Evolutionary conservation across 1,139 yeast species (phyloP).

Genomic region (Taphrina populina): DNA sequence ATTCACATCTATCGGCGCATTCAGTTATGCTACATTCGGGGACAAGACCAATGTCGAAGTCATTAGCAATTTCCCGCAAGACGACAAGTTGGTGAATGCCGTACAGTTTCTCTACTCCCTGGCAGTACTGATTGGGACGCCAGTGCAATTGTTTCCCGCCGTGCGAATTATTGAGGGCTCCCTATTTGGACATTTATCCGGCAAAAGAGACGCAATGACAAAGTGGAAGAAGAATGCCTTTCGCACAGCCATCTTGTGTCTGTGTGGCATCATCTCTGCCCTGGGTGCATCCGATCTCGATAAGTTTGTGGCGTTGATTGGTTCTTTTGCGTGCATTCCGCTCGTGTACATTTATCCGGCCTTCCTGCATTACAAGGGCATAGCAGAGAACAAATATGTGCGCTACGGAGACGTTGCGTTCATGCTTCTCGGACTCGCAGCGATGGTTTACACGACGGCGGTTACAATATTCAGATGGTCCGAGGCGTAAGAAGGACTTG

Average conservation of each 20-base stretch:
- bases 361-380: constrained; percentile 58
- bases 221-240: constrained; percentile 85
- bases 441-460: constrained; percentile 63
- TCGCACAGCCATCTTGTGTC: constrained; percentile 61
- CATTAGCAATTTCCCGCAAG: constrained; percentile 78
- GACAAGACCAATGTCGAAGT: constrained; percentile 79
- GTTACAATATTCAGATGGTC: constrained; percentile 51
- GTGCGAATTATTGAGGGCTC: constrained; percentile 63
- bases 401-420: constrained; percentile 49
- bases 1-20: constrained; percentile 72
- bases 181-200: constrained; percentile 45
- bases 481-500: constrained; percentile 17
- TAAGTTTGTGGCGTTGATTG: constrained; percentile 86
- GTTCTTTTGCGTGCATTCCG: constrained; percentile 94
- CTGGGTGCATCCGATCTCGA: constrained; percentile 70
- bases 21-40: constrained; percentile 86
- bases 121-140: constrained; percentile 87
- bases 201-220: constrained; percentile 64
- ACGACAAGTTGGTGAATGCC: constrained; percentile 58
- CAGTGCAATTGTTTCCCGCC: constrained; percentile 88
- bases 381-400: constrained; percentile 40
- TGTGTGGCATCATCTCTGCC: constrained; percentile 69
- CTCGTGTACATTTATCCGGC: constrained; percentile 94
- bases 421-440: constrained; percentile 50
- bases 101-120: constrained; percentile 80